Conservation (phyloP, 106 monocot species). For the Dioscorea alata region DNA sequence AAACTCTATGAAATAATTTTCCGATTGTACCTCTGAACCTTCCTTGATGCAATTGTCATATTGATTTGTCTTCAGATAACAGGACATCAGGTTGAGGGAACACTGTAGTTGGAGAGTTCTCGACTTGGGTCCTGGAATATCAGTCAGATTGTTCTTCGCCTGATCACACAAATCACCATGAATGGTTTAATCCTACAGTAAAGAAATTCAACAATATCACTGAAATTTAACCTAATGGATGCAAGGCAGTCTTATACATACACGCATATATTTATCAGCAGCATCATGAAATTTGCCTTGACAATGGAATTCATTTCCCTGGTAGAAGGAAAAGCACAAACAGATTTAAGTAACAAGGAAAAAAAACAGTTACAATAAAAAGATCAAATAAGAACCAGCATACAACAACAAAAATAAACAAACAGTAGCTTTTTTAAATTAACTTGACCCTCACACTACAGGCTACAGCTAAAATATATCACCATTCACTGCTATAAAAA, state of each 20-base stretch:
- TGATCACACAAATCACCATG: slow-evolving; percentile 16
- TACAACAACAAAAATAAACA: too few relatives aligned
- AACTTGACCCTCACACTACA: too few relatives aligned
- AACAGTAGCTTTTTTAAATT: too few relatives aligned
- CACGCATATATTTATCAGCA: slow-evolving; percentile 77
- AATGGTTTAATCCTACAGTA: background rate
- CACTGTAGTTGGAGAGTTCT: slow-evolving; percentile 76
- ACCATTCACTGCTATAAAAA: too few relatives aligned
- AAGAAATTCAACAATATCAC: background rate
- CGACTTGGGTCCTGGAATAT: slow-evolving; percentile 43
- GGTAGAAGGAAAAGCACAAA: background rate
- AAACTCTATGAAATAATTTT: background rate
- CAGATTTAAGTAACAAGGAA: background rate
- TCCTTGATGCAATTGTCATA: slow-evolving; percentile 83
- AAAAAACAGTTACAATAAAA: background rate
- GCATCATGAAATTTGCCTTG: slow-evolving; percentile 60
- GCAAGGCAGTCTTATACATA: slow-evolving; percentile 21
- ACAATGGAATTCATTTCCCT: slow-evolving; percentile 90
- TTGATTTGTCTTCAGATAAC: slow-evolving; percentile 73
- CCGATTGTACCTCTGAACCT: slow-evolving; percentile 71
- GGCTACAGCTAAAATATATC: too few relatives aligned
- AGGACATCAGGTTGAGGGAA: slow-evolving; percentile 94
- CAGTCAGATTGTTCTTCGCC: slow-evolving; percentile 89
- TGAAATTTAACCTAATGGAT: background rate
- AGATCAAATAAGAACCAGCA: too few relatives aligned